Base-by-base conservation (phyloP, 2,329 filamentous ascomycete genomes). In the Dactylellina drechsleri region DNA sequence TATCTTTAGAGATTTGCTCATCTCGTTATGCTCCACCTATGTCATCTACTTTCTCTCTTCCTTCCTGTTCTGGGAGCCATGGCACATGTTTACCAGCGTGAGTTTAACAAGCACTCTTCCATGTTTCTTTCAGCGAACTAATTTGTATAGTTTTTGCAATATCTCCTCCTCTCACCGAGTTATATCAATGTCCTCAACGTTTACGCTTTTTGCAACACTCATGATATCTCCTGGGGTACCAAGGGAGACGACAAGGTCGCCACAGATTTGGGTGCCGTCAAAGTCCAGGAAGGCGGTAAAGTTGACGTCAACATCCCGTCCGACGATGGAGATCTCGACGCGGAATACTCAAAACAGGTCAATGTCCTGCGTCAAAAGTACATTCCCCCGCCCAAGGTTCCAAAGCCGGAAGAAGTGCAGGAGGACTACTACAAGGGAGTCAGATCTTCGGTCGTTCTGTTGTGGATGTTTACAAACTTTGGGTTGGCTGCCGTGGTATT, bases 121-220 rank as follows among this genome's bases (percentile, higher is more conserved):
- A 23, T 50, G 4, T 18, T 15, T 45, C 56, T 43, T 26, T 7
- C 43, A 18, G 7, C 61, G 43, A 50, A 58, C n/a, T 65, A 26
- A 26, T 4, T 6, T 13, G 3, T 58, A 12, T 90, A 91, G 70
- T 92, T 98, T 82, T 82, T 93, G 57, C 95, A 98, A 87, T 99
- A 99, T 82, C 89, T 98, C 79, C 88, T 98, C 49, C 87, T 99
- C 70, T 97, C 93, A 0, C 95, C 95, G 0, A 97, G 93, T 0
- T 99, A 97, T 84, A 96, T 96, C 84, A 99, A 98, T 83, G 93
- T 98, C 72, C 89, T 99, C 80, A 99, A 98, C 85, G 95, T 99
- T 68, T 99, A 98, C 83, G 94, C 94, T 76, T 99, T 99, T 83
- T 98, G 93, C 84, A 97, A 97, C 83, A 97, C 93, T 26, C 93